phyloP scores from a whole-genome alignment of 2,329 filamentous ascomycete genomes.

The Botrytis squamosa region DNA sequence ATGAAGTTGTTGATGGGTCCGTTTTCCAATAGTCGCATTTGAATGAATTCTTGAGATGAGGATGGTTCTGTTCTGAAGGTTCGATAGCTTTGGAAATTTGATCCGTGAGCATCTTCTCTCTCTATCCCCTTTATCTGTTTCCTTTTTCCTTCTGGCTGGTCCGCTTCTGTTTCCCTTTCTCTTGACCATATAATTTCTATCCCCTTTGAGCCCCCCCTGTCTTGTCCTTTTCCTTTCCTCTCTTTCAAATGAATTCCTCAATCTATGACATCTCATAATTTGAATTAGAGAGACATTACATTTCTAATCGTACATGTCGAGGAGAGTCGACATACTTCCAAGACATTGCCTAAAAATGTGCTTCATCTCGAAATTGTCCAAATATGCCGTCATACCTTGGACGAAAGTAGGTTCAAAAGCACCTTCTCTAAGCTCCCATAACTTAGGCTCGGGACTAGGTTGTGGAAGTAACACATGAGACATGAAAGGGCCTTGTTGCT shows the following conservation, averaged over 20 bases:
- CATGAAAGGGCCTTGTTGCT: background rate
- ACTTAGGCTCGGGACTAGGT: background rate
- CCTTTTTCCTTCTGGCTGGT: background rate
- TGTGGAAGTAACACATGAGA: background rate
- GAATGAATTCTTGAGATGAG: background rate
- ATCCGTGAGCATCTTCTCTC: background rate
- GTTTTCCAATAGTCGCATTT: background rate
- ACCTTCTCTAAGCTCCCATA: background rate
- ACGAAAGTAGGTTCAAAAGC: background rate
- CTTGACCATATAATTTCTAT: background rate
- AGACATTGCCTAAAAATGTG: background rate
- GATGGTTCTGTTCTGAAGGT: background rate
- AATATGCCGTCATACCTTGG: background rate
- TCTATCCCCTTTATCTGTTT: background rate
- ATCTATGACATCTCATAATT: background rate
- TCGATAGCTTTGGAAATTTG: background rate
- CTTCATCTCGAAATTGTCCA: background rate
- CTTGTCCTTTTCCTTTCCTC: too few relatives aligned
- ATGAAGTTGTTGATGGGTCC: too few relatives aligned
- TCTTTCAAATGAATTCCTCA: background rate
- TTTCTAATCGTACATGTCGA: background rate
- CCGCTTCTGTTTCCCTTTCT: background rate
- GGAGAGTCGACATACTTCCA: too few relatives aligned
- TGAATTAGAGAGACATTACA: rapidly evolving
- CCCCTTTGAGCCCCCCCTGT: too few relatives aligned